These are phyloP conservation scores for Alternaria solani DNA, from an alignment of 2,329 filamentous ascomycete genomes.

Conservation along the genomic window DNA sequence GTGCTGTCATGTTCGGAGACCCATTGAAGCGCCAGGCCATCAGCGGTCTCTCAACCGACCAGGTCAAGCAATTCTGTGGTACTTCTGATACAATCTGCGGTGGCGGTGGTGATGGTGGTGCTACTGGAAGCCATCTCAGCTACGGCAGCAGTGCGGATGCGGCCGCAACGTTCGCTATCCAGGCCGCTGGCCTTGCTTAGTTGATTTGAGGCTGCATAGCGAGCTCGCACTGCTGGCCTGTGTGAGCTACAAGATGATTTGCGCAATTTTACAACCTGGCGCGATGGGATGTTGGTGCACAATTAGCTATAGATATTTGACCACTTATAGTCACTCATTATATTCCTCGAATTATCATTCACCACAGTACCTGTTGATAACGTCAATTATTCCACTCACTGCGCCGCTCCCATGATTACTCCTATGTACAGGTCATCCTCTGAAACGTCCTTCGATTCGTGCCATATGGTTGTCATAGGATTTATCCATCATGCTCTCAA, in stretches of 20 bases:
- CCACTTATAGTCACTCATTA: slow-evolving; percentile 5
- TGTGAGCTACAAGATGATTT: background rate
- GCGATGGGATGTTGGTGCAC: background rate
- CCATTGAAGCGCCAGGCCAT: slow-evolving; percentile 40
- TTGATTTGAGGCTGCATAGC: background rate
- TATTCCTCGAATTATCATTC: background rate
- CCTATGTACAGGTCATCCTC: no score
- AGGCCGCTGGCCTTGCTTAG: slow-evolving; percentile 33
- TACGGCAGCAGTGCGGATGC: slow-evolving; percentile 39
- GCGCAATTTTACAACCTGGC: background rate
- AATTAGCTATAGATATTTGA: slow-evolving; percentile 16
- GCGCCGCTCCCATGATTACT: slow-evolving; percentile 64
- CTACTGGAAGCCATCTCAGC: slow-evolving; percentile 39
- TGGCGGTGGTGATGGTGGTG: slow-evolving; percentile 33
- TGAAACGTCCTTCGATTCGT: no score
- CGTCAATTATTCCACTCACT: slow-evolving; percentile 77
- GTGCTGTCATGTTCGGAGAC: slow-evolving; percentile 42
- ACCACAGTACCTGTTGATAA: slow-evolving; percentile 74
- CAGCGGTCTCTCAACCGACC: slow-evolving; percentile 25
- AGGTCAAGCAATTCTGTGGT: slow-evolving; percentile 42
- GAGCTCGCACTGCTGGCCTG: background rate
- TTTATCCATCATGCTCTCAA: no score
- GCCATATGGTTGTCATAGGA: no score
- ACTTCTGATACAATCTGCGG: slow-evolving; percentile 37
- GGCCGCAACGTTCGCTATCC: slow-evolving; percentile 39